These are phyloP conservation scores for Vicia sativa DNA, from an alignment of 306 rosid genomes.

Conservation along the genomic window DNA sequence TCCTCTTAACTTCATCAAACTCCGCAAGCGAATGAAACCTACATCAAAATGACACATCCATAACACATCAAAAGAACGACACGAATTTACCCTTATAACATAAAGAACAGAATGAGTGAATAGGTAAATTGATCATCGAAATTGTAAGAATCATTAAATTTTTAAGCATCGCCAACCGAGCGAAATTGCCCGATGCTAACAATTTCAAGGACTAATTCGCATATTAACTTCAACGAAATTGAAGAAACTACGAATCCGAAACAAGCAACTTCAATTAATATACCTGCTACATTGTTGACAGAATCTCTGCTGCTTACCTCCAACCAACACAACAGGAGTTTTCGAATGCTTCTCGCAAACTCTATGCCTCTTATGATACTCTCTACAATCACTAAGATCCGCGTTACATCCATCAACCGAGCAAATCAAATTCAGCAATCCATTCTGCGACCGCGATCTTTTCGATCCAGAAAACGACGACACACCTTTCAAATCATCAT, in stretches of 20 bases:
- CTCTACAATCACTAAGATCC: slow-evolving; percentile 83
- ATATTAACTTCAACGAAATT: slow-evolving; percentile 1
- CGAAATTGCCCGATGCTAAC: neutral
- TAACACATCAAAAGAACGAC: neutral
- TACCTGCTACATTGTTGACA: slow-evolving; percentile 99
- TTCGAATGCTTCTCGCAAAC: slow-evolving; percentile 87
- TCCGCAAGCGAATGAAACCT: slow-evolving; percentile 89
- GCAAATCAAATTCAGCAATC: slow-evolving; percentile 57
- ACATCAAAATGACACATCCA: slow-evolving; percentile 27
- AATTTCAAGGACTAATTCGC: neutral
- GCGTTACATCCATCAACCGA: slow-evolving; percentile 77
- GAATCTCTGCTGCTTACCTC: slow-evolving; percentile 75
- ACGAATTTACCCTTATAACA: neutral
- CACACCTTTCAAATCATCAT: slow-evolving; percentile 32
- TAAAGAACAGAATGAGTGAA: neutral
- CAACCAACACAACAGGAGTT: slow-evolving; percentile 68
- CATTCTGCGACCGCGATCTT: slow-evolving; percentile 55
- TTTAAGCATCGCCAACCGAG: too few species aligned
- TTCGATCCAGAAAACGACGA: slow-evolving; percentile 53
- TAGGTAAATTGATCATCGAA: neutral
- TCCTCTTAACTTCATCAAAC: slow-evolving; percentile 86
- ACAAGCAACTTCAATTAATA: slow-evolving; percentile 24
- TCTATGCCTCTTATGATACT: slow-evolving; percentile 80
- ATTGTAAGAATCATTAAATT: neutral
- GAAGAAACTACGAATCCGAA: slow-evolving; percentile 13